Conservation (phyloP, 1,139 yeast species). For the Meyerozyma athensensis region DNA sequence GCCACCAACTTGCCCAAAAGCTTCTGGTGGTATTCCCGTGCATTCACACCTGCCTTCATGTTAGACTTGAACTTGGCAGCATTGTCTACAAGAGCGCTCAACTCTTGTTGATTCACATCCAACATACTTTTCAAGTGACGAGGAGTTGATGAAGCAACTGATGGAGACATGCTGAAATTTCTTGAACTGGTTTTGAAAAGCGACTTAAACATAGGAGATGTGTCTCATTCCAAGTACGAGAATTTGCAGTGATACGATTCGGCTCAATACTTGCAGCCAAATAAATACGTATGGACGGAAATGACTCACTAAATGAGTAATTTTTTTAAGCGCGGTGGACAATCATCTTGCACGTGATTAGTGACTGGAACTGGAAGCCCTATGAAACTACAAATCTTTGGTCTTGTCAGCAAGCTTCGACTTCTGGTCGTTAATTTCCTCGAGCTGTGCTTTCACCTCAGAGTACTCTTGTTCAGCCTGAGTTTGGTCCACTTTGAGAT, state of each 20-base stretch:
- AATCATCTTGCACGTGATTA: slow-evolving; percentile 6
- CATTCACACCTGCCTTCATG: slow-evolving; percentile 47
- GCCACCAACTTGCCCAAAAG: slow-evolving; percentile 80
- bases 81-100: slow-evolving; percentile 59
- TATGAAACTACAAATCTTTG: not conserved
- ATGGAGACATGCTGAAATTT: slow-evolving; percentile 6
- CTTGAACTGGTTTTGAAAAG: not conserved
- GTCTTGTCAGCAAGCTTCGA: not conserved
- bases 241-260: not conserved
- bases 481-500: slow-evolving; percentile 1
- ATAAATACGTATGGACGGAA: not conserved
- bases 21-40: slow-evolving; percentile 48
- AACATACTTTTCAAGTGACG: slow-evolving; percentile 80
- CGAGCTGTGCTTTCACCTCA: slow-evolving; percentile 1
- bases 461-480: slow-evolving; percentile 1
- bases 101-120: slow-evolving; percentile 67
- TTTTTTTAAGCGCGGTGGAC: slow-evolving; percentile 20
- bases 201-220: not conserved
- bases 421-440: not conserved
- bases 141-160: slow-evolving; percentile 21
- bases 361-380: not conserved
- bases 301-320: slow-evolving; percentile 22
- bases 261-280: not conserved
- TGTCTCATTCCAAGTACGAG: not conserved
- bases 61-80: slow-evolving; percentile 58